Evolutionary conservation across 805 yeast genomes (phyloP).

Genomic region (Metschnikowia kofuensis): DNA sequence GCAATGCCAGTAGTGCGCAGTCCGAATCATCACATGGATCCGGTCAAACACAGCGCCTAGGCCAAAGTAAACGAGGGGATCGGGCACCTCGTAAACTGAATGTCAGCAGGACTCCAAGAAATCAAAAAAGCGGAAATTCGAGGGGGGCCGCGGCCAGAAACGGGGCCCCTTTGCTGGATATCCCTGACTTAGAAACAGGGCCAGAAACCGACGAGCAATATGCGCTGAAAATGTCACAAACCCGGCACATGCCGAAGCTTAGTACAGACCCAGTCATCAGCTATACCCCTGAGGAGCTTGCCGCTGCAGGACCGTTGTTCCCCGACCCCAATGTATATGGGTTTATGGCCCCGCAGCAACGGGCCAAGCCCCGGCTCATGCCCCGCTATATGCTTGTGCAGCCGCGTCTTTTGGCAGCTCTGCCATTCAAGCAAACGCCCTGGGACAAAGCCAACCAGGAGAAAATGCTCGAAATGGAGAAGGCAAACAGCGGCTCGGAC

Average conservation of each 20-base stretch:
- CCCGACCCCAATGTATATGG: constrained; percentile 31
- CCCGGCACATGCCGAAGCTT: neutral
- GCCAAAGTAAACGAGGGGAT: neutral
- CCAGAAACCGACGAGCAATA: neutral
- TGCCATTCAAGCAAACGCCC: constrained; percentile 35
- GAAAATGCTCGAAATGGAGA: constrained; percentile 53
- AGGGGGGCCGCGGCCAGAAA: neutral
- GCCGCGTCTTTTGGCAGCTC: constrained; percentile 33
- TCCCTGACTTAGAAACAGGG: neutral
- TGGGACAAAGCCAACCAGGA: constrained; percentile 82
- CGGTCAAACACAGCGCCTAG: neutral
- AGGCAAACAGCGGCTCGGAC: constrained; percentile 45
- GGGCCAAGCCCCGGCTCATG: constrained; percentile 22
- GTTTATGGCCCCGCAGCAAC: constrained; percentile 17
- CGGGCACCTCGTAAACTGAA: neutral
- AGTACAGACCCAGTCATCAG: neutral
- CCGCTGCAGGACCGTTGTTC: constrained; percentile 29
- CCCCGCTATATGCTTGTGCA: constrained; percentile 38
- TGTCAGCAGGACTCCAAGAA: neutral
- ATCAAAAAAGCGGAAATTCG: neutral
- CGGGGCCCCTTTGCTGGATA: neutral
- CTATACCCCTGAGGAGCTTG: constrained; percentile 6
- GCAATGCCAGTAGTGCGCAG: neutral
- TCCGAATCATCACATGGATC: neutral
- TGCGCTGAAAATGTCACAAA: neutral